phyloP scores from a whole-genome alignment of 2,329 filamentous ascomycete genomes.

The Monilinia laxa region DNA sequence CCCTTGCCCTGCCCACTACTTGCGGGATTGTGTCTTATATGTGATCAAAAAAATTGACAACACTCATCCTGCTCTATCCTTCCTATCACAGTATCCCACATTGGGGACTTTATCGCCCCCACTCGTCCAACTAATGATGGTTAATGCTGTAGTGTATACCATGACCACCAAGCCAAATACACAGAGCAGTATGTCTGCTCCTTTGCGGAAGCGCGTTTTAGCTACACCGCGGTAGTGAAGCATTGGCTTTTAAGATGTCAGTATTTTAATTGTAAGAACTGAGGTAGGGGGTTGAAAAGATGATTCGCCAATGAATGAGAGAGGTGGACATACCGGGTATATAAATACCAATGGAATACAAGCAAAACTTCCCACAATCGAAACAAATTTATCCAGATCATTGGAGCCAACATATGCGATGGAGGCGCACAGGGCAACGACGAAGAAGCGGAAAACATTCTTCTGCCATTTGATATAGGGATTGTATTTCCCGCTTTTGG shows the following conservation, averaged over 20 bases:
- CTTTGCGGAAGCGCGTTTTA: constrained; percentile 62
- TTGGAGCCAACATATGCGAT: constrained; percentile 92
- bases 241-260: constrained; percentile 62
- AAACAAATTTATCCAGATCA: constrained; percentile 95
- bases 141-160: constrained; percentile 86
- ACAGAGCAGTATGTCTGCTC: constrained; percentile 72
- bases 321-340: constrained; percentile 73
- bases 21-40: neutral
- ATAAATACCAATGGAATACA: constrained; percentile 97
- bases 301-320: neutral
- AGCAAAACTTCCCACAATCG: constrained; percentile 93
- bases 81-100: constrained; percentile 63
- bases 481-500: constrained; percentile 93
- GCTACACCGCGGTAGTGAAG: constrained; percentile 85
- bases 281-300: neutral
- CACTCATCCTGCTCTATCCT: constrained; percentile 22
- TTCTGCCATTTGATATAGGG: constrained; percentile 99
- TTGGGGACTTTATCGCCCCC: constrained; percentile 49
- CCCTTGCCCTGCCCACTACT: constrained; percentile 1
- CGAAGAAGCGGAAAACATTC: constrained; percentile 91
- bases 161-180: constrained; percentile 84
- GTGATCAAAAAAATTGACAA: constrained; percentile 15
- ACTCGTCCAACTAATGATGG: constrained; percentile 80
- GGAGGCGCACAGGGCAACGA: constrained; percentile 80
- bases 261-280: neutral